Conservation (phyloP, 805 yeast species). For the Yarrowia divulgata region DNA sequence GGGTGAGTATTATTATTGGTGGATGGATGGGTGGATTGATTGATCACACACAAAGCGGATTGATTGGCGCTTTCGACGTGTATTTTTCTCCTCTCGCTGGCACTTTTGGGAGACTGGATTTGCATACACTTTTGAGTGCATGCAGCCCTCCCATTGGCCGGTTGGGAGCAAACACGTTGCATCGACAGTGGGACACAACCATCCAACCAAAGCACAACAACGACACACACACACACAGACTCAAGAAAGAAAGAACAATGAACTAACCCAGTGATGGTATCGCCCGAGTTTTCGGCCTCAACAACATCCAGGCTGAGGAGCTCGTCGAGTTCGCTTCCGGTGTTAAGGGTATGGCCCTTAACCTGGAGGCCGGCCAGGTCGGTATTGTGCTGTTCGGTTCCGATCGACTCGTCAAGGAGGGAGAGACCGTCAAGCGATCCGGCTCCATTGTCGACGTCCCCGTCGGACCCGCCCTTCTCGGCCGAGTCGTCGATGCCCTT, state of each 20-base stretch:
- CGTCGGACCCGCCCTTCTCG: constrained; percentile 97
- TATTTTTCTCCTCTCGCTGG: constrained; percentile 1
- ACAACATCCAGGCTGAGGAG: constrained; percentile 99
- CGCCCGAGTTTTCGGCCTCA: constrained; percentile 99
- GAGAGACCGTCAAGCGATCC: constrained; percentile 99
- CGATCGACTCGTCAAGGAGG: constrained; percentile 97
- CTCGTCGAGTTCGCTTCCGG: constrained; percentile 99
- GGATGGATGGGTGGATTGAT: constrained; percentile 5
- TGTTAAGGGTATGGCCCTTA: constrained; percentile 99
- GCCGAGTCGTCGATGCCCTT: constrained; percentile 99
- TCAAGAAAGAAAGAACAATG: neutral
- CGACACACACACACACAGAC: constrained; percentile 2
- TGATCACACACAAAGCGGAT: neutral
- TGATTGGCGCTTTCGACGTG: neutral
- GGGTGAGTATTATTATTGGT: constrained; percentile 66
- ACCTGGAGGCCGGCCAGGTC: constrained; percentile 99
- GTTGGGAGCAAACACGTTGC: constrained; percentile 39
- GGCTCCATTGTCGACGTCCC: constrained; percentile 99
- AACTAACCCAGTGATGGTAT: constrained; percentile 88
- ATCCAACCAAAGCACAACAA: neutral
- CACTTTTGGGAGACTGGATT: constrained; percentile 1
- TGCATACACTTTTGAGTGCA: constrained; percentile 31
- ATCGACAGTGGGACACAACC: neutral
- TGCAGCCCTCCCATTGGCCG: constrained; percentile 35
- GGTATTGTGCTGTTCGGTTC: constrained; percentile 99